A percentile compares a stretch with the other conserved stretches of the same genome.
phyloP scores from a whole-genome alignment of 2,329 filamentous ascomycete genomes.

The Aspergillus ochraceoroseus region DNA sequence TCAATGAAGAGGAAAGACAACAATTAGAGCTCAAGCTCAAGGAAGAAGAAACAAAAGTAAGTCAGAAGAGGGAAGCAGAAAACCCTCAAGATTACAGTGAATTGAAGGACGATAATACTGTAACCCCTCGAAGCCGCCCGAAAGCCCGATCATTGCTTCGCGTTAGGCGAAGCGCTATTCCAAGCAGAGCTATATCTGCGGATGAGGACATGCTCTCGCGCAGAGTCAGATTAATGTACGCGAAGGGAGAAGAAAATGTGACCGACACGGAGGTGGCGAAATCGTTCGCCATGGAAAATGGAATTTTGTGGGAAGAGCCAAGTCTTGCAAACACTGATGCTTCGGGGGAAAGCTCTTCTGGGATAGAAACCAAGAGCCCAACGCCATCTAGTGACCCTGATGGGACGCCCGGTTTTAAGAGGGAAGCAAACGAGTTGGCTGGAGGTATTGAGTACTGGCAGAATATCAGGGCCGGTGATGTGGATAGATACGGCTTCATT shows the following conservation, averaged over 20 bases:
- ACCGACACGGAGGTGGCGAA: constrained; percentile 39
- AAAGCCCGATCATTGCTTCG: constrained; percentile 38
- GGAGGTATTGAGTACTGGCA: constrained; percentile 64
- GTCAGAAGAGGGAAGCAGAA: constrained; percentile 10
- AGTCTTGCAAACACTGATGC: constrained; percentile 28
- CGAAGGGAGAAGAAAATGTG: constrained; percentile 55
- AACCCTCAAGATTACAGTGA: constrained; percentile 17
- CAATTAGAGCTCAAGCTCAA: constrained; percentile 31
- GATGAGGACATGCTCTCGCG: constrained; percentile 61
- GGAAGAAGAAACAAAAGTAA: constrained; percentile 16
- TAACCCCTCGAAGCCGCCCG: constrained; percentile 25
- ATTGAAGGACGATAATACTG: constrained; percentile 21
- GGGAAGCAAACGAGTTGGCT: constrained; percentile 54
- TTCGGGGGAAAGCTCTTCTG: constrained; percentile 27
- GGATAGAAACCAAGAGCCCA: constrained; percentile 27
- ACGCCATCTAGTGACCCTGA: constrained; percentile 27
- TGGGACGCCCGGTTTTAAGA: constrained; percentile 39
- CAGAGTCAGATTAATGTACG: constrained; percentile 61
- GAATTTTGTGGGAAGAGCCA: constrained; percentile 40
- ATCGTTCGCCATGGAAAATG: constrained; percentile 37
- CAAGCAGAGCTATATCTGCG: constrained; percentile 53
- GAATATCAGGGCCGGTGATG: constrained; percentile 54
- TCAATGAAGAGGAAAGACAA: constrained; percentile 47
- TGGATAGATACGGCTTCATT: constrained; percentile 64
- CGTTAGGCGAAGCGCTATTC: constrained; percentile 34